Conservation (phyloP, 208 protist genomes). For the Tritrichomonas musculus region DNA sequence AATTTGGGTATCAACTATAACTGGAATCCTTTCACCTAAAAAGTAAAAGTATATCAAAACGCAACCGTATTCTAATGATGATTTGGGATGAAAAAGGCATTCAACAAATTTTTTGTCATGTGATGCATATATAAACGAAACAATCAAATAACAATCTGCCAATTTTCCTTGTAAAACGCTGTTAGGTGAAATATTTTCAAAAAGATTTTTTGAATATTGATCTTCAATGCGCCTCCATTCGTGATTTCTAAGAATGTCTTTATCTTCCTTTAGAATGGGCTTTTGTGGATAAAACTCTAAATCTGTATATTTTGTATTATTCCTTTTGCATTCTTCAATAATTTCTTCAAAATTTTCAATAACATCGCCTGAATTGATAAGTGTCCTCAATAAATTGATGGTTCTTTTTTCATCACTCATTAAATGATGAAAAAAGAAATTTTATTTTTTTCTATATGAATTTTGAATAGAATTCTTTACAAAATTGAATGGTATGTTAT, state of each 20-base stretch:
- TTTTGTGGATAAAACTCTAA: neutral
- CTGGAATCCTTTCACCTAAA: neutral
- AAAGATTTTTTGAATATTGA: neutral
- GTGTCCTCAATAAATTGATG: no score
- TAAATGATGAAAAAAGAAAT: no score
- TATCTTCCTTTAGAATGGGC: neutral
- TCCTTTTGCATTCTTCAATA: no score
- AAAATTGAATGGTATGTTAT: no score
- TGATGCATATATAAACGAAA: neutral
- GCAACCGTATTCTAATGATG: neutral
- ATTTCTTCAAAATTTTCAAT: no score
- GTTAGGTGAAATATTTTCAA: neutral
- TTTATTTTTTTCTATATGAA: no score
- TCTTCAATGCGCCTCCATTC: neutral
- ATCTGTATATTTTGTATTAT: no score
- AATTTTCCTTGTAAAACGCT: neutral
- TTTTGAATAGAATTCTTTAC: no score
- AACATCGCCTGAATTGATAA: no score
- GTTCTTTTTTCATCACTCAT: no score
- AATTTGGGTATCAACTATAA: neutral
- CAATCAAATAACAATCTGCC: neutral
- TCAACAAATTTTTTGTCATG: neutral
- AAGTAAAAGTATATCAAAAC: neutral
- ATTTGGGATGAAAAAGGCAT: neutral
- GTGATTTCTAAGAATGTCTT: neutral